A percentile compares a stretch with the other conserved stretches of the same genome.
These are phyloP conservation scores for Tolypocladium inflatum DNA, from an alignment of 2,329 filamentous ascomycete genomes.

Conservation along the genomic window DNA sequence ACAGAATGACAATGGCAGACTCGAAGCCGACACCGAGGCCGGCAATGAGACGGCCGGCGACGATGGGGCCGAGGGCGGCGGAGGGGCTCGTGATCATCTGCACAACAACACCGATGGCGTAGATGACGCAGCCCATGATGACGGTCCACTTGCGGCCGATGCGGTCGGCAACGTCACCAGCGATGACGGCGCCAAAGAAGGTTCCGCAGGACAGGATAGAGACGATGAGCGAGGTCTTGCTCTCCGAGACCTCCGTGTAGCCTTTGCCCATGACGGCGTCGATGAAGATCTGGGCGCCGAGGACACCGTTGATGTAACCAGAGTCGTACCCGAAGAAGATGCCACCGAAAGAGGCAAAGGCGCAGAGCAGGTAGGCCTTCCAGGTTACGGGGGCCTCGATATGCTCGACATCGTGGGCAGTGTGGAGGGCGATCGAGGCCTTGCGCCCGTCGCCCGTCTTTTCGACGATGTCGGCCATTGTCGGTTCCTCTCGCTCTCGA, in stretches of 20 bases:
- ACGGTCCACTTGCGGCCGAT: conserved; percentile 66
- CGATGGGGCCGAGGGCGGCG: conserved; percentile 50
- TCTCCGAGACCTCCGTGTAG: conserved; percentile 23
- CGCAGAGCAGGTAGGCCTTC: conserved; percentile 61
- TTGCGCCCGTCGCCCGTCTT: conserved; percentile 12
- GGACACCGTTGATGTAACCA: conserved; percentile 62
- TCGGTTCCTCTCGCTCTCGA: neutral
- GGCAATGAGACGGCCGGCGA: conserved; percentile 64
- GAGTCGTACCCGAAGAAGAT: conserved; percentile 76
- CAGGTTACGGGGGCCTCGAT: conserved; percentile 61
- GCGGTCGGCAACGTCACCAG: conserved; percentile 67
- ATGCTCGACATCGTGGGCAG: conserved; percentile 42
- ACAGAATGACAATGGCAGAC: conserved; percentile 70
- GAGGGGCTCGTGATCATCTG: conserved; percentile 46
- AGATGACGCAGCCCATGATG: conserved; percentile 62
- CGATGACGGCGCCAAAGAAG: conserved; percentile 70
- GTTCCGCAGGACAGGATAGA: conserved; percentile 71
- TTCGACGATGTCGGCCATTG: conserved; percentile 14
- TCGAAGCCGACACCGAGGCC: conserved; percentile 75
- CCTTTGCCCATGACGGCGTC: conserved; percentile 34
- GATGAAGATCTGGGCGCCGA: conserved; percentile 43
- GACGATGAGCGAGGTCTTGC: conserved; percentile 49
- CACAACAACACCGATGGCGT: conserved; percentile 57
- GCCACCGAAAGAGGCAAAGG: conserved; percentile 61
- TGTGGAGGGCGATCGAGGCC: conserved; percentile 23